Percentiles rank a stretch among this genome's conserved stretches.
These are phyloP conservation scores for Phytopythium montanum DNA, from an alignment of 352 stramenopile species.

Conservation along the genomic window DNA sequence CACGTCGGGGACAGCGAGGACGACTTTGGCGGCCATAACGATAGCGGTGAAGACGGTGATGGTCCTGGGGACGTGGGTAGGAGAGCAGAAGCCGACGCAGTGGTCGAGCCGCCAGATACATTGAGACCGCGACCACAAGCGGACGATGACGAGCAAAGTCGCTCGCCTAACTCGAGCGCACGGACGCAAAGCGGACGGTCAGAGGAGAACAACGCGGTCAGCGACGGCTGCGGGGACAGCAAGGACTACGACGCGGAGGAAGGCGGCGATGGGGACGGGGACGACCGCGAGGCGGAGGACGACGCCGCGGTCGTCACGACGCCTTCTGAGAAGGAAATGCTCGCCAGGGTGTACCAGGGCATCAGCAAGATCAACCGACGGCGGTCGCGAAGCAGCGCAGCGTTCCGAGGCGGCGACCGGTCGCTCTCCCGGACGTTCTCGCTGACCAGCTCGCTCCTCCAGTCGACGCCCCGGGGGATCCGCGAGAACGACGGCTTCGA, in stretches of 20 bases:
- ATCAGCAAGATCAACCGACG: conserved; percentile 73
- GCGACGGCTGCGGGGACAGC: too few relatives aligned
- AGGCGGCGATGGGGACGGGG: conserved; percentile 12
- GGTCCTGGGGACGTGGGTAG: neutral
- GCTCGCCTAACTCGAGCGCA: neutral
- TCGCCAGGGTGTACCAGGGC: conserved; percentile 61
- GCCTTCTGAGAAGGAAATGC: conserved; percentile 64
- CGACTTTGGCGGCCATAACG: too few relatives aligned
- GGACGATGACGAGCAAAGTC: neutral
- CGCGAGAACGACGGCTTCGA: conserved; percentile 10
- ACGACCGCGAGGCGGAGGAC: conserved; percentile 20
- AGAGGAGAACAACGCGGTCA: neutral
- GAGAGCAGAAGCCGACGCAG: neutral
- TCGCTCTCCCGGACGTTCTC: conserved; percentile 55
- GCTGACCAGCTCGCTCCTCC: conserved; percentile 50
- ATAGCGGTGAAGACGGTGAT: neutral
- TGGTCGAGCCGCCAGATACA: neutral
- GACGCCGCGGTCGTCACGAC: conserved; percentile 65
- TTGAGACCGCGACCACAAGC: neutral
- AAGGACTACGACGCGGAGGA: conserved; percentile 10
- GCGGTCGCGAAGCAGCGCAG: conserved; percentile 39
- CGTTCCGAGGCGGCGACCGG: conserved; percentile 16
- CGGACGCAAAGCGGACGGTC: neutral
- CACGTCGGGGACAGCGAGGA: conserved; percentile 20
- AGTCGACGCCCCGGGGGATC: conserved; percentile 20